Base-by-base conservation (phyloP, 2,329 filamentous ascomycete genomes). In the Aspergillus transmontanensis region DNA sequence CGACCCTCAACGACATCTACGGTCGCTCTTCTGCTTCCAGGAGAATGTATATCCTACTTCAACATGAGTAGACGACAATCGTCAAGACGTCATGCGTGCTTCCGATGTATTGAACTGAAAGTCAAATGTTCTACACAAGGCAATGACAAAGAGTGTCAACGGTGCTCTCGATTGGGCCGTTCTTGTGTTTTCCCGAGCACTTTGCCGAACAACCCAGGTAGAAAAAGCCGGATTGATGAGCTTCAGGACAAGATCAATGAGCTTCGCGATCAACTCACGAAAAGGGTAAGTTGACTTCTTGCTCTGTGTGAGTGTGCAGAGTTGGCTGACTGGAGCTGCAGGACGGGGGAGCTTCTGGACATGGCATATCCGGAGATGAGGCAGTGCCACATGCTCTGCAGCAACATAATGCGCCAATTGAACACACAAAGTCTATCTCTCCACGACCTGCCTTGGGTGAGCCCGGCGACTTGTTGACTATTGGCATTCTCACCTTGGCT, bases 91-190 rank as follows among this genome's bases (percentile, higher is more conserved):
- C 60, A 64, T 32, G 60, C 64, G 3, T 66, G 64, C 21, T 21
- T 53, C 14, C 48, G 64, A 41, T 66, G 64, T 19, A 59, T 64
- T n/a, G 43, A 58, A 4, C 36, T 59, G 11, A 66, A 66, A 54
- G 62, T 64, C 11, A 64, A 58, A 45, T 66, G 64, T 28, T 26
- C 57, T 16, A 48, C 50, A n/a, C 32, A 46, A 3, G 57, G 16
- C 28, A 23, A 28, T 36, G 50, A 54, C 7, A 54, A 57, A 19
- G 41, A 41, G 19, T 66, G 64, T 45, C 51, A 62, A 10, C 62
- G 64, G n/a, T 66, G 64, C 54, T 50, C 32, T n/a, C 60, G 64
- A 23, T 64, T 21, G 59, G 59, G 53, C 58, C 62, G 34, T 14
- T 56, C 2, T 62, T 41, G 39, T 28, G 45, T 51, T 12, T 60